A percentile compares a stretch with the other conserved stretches of the same genome.
phyloP scores from a whole-genome alignment of 2,329 filamentous ascomycete species.

The Clonostachys rhizophaga region DNA sequence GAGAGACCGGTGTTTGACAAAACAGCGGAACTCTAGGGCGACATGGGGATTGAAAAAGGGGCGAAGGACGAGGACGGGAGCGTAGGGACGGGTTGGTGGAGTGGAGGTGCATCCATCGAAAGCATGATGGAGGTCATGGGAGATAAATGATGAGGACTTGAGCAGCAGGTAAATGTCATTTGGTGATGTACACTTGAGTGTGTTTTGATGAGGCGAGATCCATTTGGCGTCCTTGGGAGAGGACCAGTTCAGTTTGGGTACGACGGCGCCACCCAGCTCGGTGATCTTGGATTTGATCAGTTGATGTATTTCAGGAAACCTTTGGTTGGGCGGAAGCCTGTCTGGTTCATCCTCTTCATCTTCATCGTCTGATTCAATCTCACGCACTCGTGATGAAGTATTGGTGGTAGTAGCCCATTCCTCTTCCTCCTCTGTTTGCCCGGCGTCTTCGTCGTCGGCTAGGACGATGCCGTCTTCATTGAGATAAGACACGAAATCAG shows the following conservation, averaged over 20 bases:
- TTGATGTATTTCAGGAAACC: slow-evolving; percentile 70
- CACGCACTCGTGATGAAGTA: slow-evolving; percentile 13
- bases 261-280: slow-evolving; percentile 79
- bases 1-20: slow-evolving; percentile 77
- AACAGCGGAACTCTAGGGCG: slow-evolving; percentile 90
- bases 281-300: slow-evolving; percentile 72
- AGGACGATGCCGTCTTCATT: slow-evolving; percentile 90
- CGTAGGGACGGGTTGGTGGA: slow-evolving; percentile 43
- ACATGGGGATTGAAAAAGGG: slow-evolving; percentile 88
- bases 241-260: slow-evolving; percentile 96
- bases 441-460: slow-evolving; percentile 57
- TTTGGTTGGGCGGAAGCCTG: slow-evolving; percentile 42
- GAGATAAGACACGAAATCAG: slow-evolving; percentile 78
- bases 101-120: slow-evolving; percentile 64
- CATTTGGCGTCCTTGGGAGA: slow-evolving; percentile 93
- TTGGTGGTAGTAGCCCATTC: slow-evolving; percentile 33
- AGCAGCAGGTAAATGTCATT: slow-evolving; percentile 92
- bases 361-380: slow-evolving; percentile 42
- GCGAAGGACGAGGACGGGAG: slow-evolving; percentile 78
- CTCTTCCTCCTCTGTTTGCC: slow-evolving; percentile 50
- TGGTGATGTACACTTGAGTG: slow-evolving; percentile 80
- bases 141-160: slow-evolving; percentile 92
- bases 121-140: slow-evolving; percentile 88
- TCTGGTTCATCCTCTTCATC: slow-evolving; percentile 41
- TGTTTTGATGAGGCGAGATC: slow-evolving; percentile 81